Base-by-base conservation (phyloP, 805 yeast species). In the Metschnikowia reukaufii region DNA sequence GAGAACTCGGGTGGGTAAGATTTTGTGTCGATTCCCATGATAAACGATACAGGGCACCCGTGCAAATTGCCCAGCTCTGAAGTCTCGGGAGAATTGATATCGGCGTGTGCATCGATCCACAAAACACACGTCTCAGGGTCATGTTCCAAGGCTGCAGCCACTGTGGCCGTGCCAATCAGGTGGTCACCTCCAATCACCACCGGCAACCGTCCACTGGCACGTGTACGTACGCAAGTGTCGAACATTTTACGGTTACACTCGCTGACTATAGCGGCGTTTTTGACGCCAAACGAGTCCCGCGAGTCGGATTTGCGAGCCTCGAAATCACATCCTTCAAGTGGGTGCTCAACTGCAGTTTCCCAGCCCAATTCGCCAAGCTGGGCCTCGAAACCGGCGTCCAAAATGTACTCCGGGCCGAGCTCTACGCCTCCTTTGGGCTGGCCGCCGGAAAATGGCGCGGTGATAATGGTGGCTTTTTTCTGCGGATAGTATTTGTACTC, bases 41-140 rank as follows among this genome's bases (percentile, higher is more conserved):
- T 73, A 63, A 94, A 94, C 2, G 96, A 81, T 30, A 92, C 89
- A 1, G 99, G 99, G 65, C 97, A 91, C 5, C 99, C 99, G 66
- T 92, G 99, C 58, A 92, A 74, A 66, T 92, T 94, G 35, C 98
- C 98, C 6, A 92, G 82, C 23, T 78, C 85, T 1, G 97, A 83
- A 7, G 89, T 81, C 30, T 75, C 73, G 9, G 96, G 88, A 1
- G 97, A 86, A 73, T 94, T 94, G 64, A 94, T 85, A 66, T 92
- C 99, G 16, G 98, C 97, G 66, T 92, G 99, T 0, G 99, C 99
- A 68, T 92, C 99, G 58, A 92, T 85, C 99, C 99, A 92, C 52
- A 92, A 64, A 33, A 92, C 74, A 60, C 96, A 90, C 21, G 96
- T 89, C 57, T 91, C 89, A 16, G 97, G 96, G 64, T 85, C 74